Base-by-base conservation (phyloP, 2,329 filamentous ascomycete genomes). In the Talaromyces verruculosus region DNA sequence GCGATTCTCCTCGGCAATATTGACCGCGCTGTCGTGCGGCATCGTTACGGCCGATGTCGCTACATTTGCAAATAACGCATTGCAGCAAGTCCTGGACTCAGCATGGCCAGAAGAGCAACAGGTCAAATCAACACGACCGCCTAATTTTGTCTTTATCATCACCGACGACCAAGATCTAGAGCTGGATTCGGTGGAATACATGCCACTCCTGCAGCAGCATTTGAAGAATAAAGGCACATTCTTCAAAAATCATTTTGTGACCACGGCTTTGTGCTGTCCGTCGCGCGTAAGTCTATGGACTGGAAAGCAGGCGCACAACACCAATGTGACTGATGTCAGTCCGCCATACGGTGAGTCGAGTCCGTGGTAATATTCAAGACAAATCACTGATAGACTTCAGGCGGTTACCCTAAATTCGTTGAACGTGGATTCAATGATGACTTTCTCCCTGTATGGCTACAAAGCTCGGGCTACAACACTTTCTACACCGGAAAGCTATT, bases 91-190 rank as follows among this genome's bases (percentile, higher is more conserved):
- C 1, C 25, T 63, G 22, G 45, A n/a, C n/a, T 8, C n/a, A 33
- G 30, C 19, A 28, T 51, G 33, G 35, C 13, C 45, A 2, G 47
- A 43, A 1, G n/a, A 55, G 13, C 37, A 61, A 19, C 58, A 47
- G 15, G 5, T 25, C 10, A 22, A 15, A 39, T 33, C 53, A 37
- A n/a, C n/a, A 8, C 11, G 53, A 39, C 17, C 33, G 33, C 80
- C 84, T 0, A 90, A 90, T 68, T 85, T 91, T 55, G 78, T 91
- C 22, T 88, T 91, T 71, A 86, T 91, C 65, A 79, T 91, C 45
- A 88, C 87, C 0, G 89, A 91, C 67, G 89, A 91, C 68, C 88
- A 91, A 71, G 88, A 91, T 71, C 75, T 86, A 1, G 83, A 85
- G 47, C 79, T 91, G 69, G 79, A 86, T 57, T 90, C 88, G 0